phyloP scores from a whole-genome alignment of 345 rosid species.

The Euphorbia tirucalli region DNA sequence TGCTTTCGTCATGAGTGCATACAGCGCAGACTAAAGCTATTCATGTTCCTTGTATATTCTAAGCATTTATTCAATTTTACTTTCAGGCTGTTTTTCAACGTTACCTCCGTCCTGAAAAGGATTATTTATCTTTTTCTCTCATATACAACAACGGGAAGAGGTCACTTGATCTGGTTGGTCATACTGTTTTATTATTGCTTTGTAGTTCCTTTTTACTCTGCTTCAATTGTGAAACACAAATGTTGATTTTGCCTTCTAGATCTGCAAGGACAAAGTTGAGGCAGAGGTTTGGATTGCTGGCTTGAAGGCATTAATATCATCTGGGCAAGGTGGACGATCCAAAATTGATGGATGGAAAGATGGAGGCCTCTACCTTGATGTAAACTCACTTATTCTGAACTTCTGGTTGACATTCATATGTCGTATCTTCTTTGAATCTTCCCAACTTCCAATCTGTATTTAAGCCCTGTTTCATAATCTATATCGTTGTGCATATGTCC shows the following conservation, averaged over 20 bases:
- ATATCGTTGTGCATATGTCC: background rate
- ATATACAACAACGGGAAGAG: constrained; percentile 76
- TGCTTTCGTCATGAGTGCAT: constrained; percentile 9
- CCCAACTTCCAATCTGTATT: background rate
- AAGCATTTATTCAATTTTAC: constrained; percentile 16
- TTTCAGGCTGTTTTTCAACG: constrained; percentile 84
- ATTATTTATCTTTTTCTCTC: constrained; percentile 87
- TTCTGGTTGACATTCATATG: constrained; percentile 1
- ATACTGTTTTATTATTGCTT: constrained; percentile 14
- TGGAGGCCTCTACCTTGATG: constrained; percentile 79
- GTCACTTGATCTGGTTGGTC: constrained; percentile 93
- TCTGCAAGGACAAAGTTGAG: constrained; percentile 94
- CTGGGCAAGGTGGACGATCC: constrained; percentile 84
- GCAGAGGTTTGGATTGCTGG: constrained; percentile 93
- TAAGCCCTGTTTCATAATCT: background rate
- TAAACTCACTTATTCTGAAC: constrained; percentile 34
- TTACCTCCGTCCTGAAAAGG: constrained; percentile 78
- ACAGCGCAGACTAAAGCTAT: background rate
- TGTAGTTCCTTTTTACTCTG: constrained; percentile 8
- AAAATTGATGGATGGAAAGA: constrained; percentile 96
- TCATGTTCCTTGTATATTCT: constrained; percentile 15
- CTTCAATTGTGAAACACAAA: constrained; percentile 16
- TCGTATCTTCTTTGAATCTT: background rate
- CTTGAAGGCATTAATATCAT: constrained; percentile 64
- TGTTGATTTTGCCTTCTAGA: constrained; percentile 41